Percentiles rank a stretch among this genome's conserved stretches.
Evolutionary conservation across 148 eudicot genomes (phyloP).

Genomic region (Selenicereus undatus): DNA sequence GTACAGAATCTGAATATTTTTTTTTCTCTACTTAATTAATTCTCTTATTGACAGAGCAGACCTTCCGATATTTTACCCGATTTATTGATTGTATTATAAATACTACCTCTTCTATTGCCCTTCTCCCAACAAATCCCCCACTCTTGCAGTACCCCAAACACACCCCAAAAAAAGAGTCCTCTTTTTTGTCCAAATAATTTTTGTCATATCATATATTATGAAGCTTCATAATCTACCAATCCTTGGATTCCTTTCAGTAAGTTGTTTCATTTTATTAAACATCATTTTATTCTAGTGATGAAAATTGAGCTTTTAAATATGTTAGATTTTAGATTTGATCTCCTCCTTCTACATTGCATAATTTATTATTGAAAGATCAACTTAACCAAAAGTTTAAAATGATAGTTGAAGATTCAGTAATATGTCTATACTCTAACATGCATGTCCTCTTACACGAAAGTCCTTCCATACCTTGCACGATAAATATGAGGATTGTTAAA

Average conservation of each 20-base stretch:
- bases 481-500: too few relatives aligned
- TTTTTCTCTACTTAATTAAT: background rate
- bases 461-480: too few relatives aligned
- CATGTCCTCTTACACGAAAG: too few relatives aligned
- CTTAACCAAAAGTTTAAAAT: too few relatives aligned
- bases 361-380: too few relatives aligned
- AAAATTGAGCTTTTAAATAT: too few relatives aligned
- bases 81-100: too few relatives aligned
- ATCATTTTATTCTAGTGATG: background rate
- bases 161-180: background rate
- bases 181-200: too few relatives aligned
- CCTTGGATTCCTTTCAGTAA: background rate
- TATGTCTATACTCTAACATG: too few relatives aligned
- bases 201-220: background rate
- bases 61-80: background rate
- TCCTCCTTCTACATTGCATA: too few relatives aligned
- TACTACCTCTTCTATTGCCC: background rate
- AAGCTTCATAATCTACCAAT: background rate
- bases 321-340: too few relatives aligned
- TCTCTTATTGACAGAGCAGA: background rate
- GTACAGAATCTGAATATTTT: background rate
- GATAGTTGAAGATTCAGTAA: too few relatives aligned
- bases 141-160: background rate
- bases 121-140: background rate
- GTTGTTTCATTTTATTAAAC: background rate